Evolutionary conservation across 495 filamentous ascomycete species (phyloP), one percentile per base, ranked within the genome.

Genomic region (Xylaria intraflava): DNA sequence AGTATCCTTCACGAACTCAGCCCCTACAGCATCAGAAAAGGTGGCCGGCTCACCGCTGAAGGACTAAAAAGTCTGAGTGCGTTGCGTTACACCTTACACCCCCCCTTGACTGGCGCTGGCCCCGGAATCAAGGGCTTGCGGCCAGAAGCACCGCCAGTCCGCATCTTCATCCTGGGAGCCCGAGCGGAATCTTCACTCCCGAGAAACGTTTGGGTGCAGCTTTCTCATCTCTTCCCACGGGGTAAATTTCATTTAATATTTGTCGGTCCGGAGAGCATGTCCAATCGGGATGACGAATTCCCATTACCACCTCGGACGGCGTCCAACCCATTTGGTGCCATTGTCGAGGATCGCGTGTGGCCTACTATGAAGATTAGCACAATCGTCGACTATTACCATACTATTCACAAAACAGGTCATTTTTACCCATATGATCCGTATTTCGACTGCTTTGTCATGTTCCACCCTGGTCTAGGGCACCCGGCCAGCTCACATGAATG

Each of bases 341-440:
- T 97, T 20, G 83, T 96, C 7, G 94, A 99, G 71, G 90, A 90
- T 65, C 78, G 92, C 16, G 77, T 97, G 2, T 85, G 83, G 60
- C 81, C 84, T 17, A 81, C 83, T 49, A 83, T 96, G 83, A 97
- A 97, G 74, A 94, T 99, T 58, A 89, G 82, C 62, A 99, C 93
- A 0, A 95, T 89, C 61, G 91, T 96, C 22, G 94, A 99, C 54
- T 96, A 99, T 71, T 99, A 91, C 75, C 91, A 99, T 67, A 96
- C 90, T 1, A 79, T 99, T 62, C 91, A 97, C 71, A 83, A 92
- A 61, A 84, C 92, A 1, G 81, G 86, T 27, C 76, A 88, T 51
- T 99, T 97, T 73, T 79, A 86, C 22, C 94, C 94, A 0, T 96
- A 88, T 69, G 93, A 99, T 67, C 93, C 93, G 1, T 99, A 99